Evolutionary conservation across 495 filamentous ascomycete species (phyloP).

Genomic region (Neurospora pannonica): DNA sequence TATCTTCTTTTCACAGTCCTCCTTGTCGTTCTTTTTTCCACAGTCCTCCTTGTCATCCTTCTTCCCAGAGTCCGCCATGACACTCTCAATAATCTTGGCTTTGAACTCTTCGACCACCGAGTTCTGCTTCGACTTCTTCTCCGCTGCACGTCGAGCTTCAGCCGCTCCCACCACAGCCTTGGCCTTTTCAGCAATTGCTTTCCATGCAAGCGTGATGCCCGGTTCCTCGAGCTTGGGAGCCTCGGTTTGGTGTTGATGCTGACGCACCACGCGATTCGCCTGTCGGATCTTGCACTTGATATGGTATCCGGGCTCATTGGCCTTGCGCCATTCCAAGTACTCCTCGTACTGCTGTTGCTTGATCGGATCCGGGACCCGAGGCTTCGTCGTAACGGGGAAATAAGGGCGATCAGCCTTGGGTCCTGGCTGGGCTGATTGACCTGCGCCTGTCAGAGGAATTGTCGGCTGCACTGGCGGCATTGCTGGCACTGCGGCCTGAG

Average conservation of each 20-base stretch:
- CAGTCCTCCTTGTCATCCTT: not conserved
- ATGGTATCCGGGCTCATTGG: conserved; percentile 30
- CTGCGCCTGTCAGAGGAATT: not conserved
- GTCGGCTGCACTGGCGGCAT: not conserved
- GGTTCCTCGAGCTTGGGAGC: not conserved
- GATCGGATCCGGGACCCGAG: conserved; percentile 23
- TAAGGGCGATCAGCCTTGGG: conserved; percentile 11
- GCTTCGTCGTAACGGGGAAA: conserved; percentile 25
- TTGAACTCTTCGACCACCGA: not conserved
- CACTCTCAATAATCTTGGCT: conserved; percentile 2
- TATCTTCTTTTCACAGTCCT: conserved; percentile 9
- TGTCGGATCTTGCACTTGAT: conserved; percentile 33
- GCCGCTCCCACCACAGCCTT: conserved; percentile 15
- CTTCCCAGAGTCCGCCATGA: not conserved
- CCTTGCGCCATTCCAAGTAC: conserved; percentile 33
- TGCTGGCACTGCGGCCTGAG: not conserved
- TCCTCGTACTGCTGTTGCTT: conserved; percentile 34
- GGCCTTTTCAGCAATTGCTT: conserved; percentile 20
- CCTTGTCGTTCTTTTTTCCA: not conserved
- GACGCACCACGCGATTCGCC: conserved; percentile 27
- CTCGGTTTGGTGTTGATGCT: conserved; percentile 11
- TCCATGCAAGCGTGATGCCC: conserved; percentile 6
- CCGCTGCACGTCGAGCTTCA: not conserved
- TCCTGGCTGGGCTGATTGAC: not conserved
- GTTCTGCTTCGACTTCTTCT: not conserved